Base-by-base conservation (phyloP, 352 stramenopile species). In the Globisporangium carolinianum region DNA sequence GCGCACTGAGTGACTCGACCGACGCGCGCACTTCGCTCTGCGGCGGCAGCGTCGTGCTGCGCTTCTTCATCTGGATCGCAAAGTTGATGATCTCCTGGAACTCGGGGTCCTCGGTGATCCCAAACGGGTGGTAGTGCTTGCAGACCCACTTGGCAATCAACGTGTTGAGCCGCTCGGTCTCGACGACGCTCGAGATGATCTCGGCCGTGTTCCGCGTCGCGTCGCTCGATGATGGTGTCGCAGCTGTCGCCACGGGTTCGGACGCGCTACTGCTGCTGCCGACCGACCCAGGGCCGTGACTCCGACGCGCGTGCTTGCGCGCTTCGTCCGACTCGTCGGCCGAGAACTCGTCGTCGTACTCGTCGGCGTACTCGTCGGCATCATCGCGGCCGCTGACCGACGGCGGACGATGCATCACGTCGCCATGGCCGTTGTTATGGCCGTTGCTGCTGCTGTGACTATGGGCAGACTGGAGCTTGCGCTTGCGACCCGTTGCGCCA, bases 91-190 rank as follows among this genome's bases (percentile, higher is more conserved):
- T 58, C 43, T 76, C 70, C 36, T 76, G 70, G 17, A 82, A 60
- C 62, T 82, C 72, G 10, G 60, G 62, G 58, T 81, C 67, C 51
- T 78, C 67, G 0, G 68, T 76, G 45, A 81, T 78, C 9, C 55
- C 64, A 7, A 81, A 71, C 37, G 69, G 69, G 24, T 81, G 69
- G 18, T 76, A 73, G 41, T 75, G 72, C 43, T 81, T 81, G 47
- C 67, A 68, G 11, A 81, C 69, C 72, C 72, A 81, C 41, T 70
- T 68, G 6, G 72, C 72, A 18, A 81, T 62, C 37, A 81, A 55
- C 46, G 69, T 61, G 51, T 78, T 78, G 53, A 81, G 54, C 51
- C 67, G 63, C 47, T 78, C 69, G 1, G 67, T 75, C 62, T 80
- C 69, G 11, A 69, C 60, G 36, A 71, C 66, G 3, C 64, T 74